phyloP scores from a whole-genome alignment of 2,329 filamentous ascomycete genomes.

The Phoma herbarum region DNA sequence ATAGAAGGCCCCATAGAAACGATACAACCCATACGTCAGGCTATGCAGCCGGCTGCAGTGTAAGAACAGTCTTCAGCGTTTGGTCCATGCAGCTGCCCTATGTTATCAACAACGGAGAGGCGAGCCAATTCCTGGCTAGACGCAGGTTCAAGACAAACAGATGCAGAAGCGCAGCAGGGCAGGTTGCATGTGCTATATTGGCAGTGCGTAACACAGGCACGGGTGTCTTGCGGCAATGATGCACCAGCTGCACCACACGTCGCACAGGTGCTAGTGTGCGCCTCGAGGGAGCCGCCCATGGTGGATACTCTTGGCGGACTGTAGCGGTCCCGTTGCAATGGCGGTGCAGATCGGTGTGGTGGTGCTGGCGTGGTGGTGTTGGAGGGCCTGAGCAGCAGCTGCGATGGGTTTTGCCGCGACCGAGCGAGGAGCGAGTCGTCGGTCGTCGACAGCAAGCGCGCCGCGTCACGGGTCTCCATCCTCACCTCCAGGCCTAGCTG shows the following conservation, averaged over 20 bases:
- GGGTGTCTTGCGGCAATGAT: conserved; percentile 14
- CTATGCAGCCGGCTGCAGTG: neutral
- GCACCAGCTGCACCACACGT: conserved; percentile 14
- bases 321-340: conserved; percentile 2
- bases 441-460: conserved; percentile 32
- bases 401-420: conserved; percentile 21
- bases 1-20: neutral
- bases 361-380: neutral
- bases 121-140: neutral
- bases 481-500: conserved; percentile 26
- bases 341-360: conserved; percentile 1
- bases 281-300: neutral
- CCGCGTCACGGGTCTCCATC: conserved; percentile 29
- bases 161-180: conserved; percentile 15
- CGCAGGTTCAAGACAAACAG: neutral
- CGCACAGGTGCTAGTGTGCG: conserved; percentile 10
- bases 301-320: conserved; percentile 1
- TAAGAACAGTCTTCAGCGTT: neutral
- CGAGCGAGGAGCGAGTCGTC: conserved; percentile 16
- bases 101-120: neutral
- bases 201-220: conserved; percentile 35
- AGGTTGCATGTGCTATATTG: conserved; percentile 33
- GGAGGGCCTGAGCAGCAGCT: conserved; percentile 1
- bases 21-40: neutral
- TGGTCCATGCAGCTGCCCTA: neutral